Evolutionary conservation across 768 basidiomycete species (phyloP).

Genomic region (Phanerochaete carnosa): DNA sequence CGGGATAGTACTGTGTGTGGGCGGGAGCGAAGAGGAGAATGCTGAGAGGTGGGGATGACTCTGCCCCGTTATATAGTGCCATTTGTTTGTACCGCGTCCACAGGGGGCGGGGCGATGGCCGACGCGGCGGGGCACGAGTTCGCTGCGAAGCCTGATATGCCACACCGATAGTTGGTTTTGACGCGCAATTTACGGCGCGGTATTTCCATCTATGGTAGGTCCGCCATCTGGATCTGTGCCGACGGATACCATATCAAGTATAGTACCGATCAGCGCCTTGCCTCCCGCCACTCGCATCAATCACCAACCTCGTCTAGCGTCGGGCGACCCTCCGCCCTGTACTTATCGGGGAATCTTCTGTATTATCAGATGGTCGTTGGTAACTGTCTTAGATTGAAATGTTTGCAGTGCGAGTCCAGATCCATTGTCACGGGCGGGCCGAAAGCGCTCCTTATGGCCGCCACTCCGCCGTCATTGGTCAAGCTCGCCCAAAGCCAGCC

Average conservation of each 20-base stretch:
- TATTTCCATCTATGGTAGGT: not conserved
- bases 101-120: slow-evolving; percentile 1
- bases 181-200: not conserved
- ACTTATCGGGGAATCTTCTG: not conserved
- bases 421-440: not conserved
- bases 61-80: slow-evolving; percentile 7
- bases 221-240: not conserved
- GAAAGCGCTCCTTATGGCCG: not conserved
- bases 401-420: not conserved
- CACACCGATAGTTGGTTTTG: not conserved
- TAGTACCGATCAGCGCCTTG: not conserved
- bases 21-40: not conserved
- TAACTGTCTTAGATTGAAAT: not conserved
- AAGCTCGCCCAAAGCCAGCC: not conserved
- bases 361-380: not conserved
- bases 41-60: not conserved
- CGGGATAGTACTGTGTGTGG: not conserved
- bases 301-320: not conserved
- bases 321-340: not conserved
- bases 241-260: slow-evolving; percentile 3
- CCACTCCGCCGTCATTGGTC: not conserved
- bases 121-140: slow-evolving; percentile 12
- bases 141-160: not conserved
- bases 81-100: not conserved
- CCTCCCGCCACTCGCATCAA: slow-evolving; percentile 2